These are phyloP conservation scores for Tulasnella calospora DNA, from an alignment of 768 basidiomycete genomes.

Conservation along the genomic window DNA sequence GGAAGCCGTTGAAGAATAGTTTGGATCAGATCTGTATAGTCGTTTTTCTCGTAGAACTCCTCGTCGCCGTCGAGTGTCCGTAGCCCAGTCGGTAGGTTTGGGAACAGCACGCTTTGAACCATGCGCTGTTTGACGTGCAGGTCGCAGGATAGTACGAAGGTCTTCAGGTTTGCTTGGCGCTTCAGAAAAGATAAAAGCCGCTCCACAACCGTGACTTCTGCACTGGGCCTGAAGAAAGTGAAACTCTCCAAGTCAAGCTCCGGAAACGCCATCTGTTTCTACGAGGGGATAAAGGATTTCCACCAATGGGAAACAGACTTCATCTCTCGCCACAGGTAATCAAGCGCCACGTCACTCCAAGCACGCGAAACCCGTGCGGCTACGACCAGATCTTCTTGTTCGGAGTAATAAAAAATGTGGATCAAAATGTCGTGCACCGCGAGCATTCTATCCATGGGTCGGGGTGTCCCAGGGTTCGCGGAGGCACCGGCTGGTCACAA, in stretches of 20 bases:
- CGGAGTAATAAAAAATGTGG: neutral
- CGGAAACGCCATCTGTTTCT: neutral
- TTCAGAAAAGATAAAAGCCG: neutral
- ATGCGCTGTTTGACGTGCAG: neutral
- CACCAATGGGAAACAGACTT: neutral
- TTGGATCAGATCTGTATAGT: neutral
- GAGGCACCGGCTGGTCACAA: too few species aligned
- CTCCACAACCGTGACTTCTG: neutral
- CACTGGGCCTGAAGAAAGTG: neutral
- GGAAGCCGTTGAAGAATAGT: neutral
- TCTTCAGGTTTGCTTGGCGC: neutral
- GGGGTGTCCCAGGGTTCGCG: too few species aligned
- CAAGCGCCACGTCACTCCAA: neutral
- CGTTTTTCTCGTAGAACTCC: neutral
- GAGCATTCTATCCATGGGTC: neutral
- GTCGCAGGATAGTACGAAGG: neutral
- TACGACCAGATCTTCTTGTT: neutral
- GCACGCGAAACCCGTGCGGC: neutral
- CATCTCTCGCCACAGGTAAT: conserved; percentile 3
- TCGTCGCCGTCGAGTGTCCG: neutral
- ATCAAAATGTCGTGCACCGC: neutral
- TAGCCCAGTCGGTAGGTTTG: neutral
- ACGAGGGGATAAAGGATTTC: neutral
- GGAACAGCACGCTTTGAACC: neutral
- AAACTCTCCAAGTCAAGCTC: neutral